phyloP scores from a whole-genome alignment of 2,329 filamentous ascomycete genomes.

The Monilinia laxa region DNA sequence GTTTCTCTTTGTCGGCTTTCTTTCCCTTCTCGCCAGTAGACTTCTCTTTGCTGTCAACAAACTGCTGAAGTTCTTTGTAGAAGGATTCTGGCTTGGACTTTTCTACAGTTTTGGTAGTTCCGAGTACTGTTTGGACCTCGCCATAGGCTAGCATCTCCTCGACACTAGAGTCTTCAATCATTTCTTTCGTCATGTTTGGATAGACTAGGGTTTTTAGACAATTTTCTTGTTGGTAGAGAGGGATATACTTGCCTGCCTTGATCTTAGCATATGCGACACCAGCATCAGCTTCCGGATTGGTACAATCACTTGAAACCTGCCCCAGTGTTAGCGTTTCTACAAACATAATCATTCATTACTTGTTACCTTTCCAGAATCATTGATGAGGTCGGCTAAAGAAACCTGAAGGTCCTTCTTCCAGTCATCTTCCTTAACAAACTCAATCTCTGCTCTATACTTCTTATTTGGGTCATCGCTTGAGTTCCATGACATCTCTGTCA shows the following conservation, averaged over 20 bases:
- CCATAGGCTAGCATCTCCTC: conserved; percentile 34
- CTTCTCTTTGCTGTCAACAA: conserved; percentile 35
- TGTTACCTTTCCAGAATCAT: conserved; percentile 29
- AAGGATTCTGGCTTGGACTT: conserved; percentile 27
- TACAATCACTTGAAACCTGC: conserved; percentile 32
- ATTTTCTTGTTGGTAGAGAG: conserved; percentile 44
- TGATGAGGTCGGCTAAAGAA: conserved; percentile 27
- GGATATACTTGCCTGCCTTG: conserved; percentile 43
- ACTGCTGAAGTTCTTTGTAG: conserved; percentile 31
- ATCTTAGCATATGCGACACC: conserved; percentile 53
- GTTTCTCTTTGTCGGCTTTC: conserved; percentile 23
- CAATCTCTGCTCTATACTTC: conserved; percentile 47
- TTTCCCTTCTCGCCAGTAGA: conserved; percentile 43
- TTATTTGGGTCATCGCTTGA: conserved; percentile 38
- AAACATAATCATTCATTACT: conserved; percentile 26
- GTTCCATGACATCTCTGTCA: conserved; percentile 25
- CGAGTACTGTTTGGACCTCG: conserved; percentile 28
- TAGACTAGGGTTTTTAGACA: conserved; percentile 41
- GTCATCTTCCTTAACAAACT: conserved; percentile 30
- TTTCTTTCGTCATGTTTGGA: conserved; percentile 43
- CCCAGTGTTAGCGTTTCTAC: conserved; percentile 36
- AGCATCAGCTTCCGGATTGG: conserved; percentile 38
- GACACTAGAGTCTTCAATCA: conserved; percentile 39
- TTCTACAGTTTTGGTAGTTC: conserved; percentile 29
- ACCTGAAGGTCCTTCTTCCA: conserved; percentile 32